Conservation (phyloP, 2,329 filamentous ascomycete species). For the Neofusicoccum sp. region DNA sequence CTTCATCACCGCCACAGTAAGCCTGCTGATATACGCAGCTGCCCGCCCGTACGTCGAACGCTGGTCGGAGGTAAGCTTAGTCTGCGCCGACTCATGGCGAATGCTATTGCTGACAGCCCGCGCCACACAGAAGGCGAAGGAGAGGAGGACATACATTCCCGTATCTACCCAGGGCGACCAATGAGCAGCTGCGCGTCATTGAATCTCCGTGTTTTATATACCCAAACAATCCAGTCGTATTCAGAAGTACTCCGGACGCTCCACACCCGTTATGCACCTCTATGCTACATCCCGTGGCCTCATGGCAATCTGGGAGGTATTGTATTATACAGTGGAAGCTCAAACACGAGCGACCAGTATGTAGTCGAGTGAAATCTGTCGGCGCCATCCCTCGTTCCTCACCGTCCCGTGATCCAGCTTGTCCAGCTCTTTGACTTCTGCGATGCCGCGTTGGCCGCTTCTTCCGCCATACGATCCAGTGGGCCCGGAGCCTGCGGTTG, state of each 20-base stretch:
- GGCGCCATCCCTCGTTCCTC: slow-evolving; percentile 26
- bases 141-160: slow-evolving; percentile 53
- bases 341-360: not conserved
- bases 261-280: slow-evolving; percentile 17
- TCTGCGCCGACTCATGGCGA: not conserved
- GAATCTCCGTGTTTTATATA: slow-evolving; percentile 9
- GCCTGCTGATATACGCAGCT: slow-evolving; percentile 59
- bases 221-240: slow-evolving; percentile 11
- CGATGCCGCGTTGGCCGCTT: slow-evolving; percentile 36
- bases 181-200: slow-evolving; percentile 18
- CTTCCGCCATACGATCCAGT: slow-evolving; percentile 46
- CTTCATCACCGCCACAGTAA: slow-evolving; percentile 63
- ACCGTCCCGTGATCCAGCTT: slow-evolving; percentile 44
- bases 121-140: slow-evolving; percentile 42
- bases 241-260: slow-evolving; percentile 18
- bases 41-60: slow-evolving; percentile 59
- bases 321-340: slow-evolving; percentile 17
- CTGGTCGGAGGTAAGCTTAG: slow-evolving; percentile 50
- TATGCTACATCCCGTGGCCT: slow-evolving; percentile 13
- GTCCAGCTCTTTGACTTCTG: slow-evolving; percentile 45
- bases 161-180: slow-evolving; percentile 40
- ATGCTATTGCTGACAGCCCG: not conserved
- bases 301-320: slow-evolving; percentile 14
- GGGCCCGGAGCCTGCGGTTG: slow-evolving; percentile 45
- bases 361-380: not conserved